Conservation (phyloP, 2,329 filamentous ascomycete genomes). For the Fusarium oxysporum region DNA sequence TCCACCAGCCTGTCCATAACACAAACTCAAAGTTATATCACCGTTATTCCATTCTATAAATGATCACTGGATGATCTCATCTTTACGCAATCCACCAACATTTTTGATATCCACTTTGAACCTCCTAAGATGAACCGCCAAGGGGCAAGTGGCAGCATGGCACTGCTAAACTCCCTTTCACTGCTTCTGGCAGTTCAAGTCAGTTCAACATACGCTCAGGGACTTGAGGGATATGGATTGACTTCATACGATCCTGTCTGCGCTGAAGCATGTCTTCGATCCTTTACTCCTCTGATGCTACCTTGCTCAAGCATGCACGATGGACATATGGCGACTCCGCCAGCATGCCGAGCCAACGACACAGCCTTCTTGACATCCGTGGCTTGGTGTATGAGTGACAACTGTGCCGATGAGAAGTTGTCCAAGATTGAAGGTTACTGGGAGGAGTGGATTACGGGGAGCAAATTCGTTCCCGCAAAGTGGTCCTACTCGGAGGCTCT, state of each 20-base stretch:
- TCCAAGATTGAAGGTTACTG: conserved; percentile 10
- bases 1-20: background rate
- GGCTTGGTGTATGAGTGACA: background rate
- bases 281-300: background rate
- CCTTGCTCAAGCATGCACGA: conserved; percentile 5
- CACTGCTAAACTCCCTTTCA: background rate
- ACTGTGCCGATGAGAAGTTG: background rate
- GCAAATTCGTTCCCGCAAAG: background rate
- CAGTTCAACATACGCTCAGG: background rate
- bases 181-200: background rate
- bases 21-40: background rate
- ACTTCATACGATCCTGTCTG: conserved; percentile 13
- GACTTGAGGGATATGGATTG: background rate
- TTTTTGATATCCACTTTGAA: background rate
- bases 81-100: background rate
- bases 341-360: conserved; percentile 9
- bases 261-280: conserved; percentile 15
- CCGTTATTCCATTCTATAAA: background rate
- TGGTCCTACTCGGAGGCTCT: conserved; percentile 12
- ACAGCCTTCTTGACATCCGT: conserved; percentile 1
- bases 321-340: background rate
- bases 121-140: background rate
- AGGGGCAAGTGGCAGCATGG: background rate
- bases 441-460: conserved; percentile 12
- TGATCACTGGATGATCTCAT: background rate